Evolutionary conservation across 495 filamentous ascomycete genomes (phyloP), one percentile per base, ranked within the genome.

Genomic region (Hypoxylon perforatum): DNA sequence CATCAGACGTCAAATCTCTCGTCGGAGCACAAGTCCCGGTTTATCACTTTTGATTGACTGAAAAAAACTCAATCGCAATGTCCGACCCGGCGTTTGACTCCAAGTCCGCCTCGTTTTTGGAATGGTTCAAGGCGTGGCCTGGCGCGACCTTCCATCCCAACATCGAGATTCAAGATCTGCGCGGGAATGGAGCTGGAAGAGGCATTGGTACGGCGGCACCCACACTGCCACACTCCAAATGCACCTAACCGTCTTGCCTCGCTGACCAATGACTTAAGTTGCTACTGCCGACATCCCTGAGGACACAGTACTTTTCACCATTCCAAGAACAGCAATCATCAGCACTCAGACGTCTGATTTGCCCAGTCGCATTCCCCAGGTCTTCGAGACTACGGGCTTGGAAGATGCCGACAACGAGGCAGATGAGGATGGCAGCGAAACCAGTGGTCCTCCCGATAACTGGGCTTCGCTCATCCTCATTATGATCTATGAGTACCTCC

Each of bases 401-500:
- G 70, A 69, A 11, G 65, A 73, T 44, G 44, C 68, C 3, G 60
- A 63, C n/a, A 73, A 72, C 42, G 71, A 71, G 19, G 65, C 63
- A 1, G 75, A 76, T 2, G 75, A 78, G 9, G 76, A 73, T 33
- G 61, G 50, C 10, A 61, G 21, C 17, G 70, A 66, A 41, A 63
- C 67, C 2, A 65, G 56, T 36, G 68, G 71, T 1, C 62, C 67
- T 14, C 78, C 77, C 45, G 79, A 82, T 58, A 74, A 80, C 0
- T 84, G 81, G 81, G 75, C 77, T 1, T 69, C 76, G 0, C 77
- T 97, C 7, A 93, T 96, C 65, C 78, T 95, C 11, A 84, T 91
- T 44, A 87, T 97, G 85, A 83, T 96, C 10, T 90, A 91, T 72
- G 93, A 97, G 77, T 87, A 88, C 67, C 72, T 87, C 17, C 82